Evolutionary conservation across 2,329 filamentous ascomycete species (phyloP).

Genomic region (Calonectria leucothoes): DNA sequence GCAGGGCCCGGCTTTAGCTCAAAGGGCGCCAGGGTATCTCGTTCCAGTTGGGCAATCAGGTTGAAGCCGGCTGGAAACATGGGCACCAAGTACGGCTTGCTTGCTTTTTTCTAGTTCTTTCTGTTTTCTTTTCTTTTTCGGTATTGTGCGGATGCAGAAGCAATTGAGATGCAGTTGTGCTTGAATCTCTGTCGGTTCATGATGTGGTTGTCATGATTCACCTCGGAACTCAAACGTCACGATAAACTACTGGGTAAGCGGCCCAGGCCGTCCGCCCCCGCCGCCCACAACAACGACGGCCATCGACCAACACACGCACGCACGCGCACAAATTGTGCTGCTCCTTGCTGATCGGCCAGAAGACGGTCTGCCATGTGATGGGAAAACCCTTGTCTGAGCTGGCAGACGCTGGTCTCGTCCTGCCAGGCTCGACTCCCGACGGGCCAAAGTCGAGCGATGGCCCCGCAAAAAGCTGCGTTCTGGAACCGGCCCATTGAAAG

Average conservation of each 20-base stretch:
- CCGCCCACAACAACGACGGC: background rate
- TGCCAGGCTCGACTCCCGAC: background rate
- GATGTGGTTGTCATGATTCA: background rate
- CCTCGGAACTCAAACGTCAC: background rate
- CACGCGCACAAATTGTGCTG: background rate
- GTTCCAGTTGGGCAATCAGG: background rate
- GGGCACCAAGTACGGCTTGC: background rate
- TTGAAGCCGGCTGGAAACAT: background rate
- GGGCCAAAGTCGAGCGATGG: background rate
- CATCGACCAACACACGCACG: background rate
- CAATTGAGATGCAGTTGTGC: background rate
- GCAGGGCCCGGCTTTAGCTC: conserved; percentile 13
- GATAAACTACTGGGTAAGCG: background rate
- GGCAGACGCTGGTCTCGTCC: background rate
- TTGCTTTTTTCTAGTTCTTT: background rate
- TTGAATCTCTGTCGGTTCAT: background rate
- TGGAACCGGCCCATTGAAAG: background rate
- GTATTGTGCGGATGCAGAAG: background rate
- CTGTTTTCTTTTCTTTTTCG: background rate
- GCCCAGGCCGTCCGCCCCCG: background rate
- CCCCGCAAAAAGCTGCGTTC: background rate
- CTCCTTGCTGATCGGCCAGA: background rate
- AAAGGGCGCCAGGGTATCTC: conserved; percentile 9
- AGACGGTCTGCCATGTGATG: background rate
- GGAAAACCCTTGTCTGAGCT: background rate